Evolutionary conservation across 176 grass and related monocot genomes (phyloP).

Genomic region (Elaeis guineensis): DNA sequence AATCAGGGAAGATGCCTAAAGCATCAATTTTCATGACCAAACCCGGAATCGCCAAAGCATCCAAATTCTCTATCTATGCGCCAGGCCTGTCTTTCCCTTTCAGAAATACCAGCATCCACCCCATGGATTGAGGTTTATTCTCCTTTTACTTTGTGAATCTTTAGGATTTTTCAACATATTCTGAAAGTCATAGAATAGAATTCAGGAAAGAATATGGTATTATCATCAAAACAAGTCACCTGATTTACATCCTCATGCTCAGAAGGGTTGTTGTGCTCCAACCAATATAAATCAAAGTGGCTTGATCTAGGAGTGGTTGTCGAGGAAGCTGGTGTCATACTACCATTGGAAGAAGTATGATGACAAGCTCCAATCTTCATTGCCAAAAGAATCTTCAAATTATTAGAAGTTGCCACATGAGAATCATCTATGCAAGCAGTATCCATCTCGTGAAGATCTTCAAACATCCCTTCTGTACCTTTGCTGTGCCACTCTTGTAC

Average conservation of each 20-base stretch:
- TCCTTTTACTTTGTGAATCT: no score
- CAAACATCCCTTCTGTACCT: constrained; percentile 36
- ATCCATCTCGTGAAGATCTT: constrained; percentile 37
- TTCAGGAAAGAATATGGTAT: no score
- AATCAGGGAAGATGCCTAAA: no score
- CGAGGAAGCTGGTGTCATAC: constrained; percentile 26
- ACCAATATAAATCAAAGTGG: constrained; percentile 32
- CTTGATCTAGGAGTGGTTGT: constrained; percentile 26
- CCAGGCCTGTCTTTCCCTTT: no score
- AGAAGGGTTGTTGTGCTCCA: constrained; percentile 28
- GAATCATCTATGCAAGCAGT: constrained; percentile 31
- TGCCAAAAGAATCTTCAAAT: constrained; percentile 21
- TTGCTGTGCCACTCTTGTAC: constrained; percentile 33
- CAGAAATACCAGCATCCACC: no score
- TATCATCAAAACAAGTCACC: constrained; percentile 10
- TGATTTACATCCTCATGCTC: constrained; percentile 30
- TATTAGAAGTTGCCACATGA: constrained; percentile 7
- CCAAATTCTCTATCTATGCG: no score
- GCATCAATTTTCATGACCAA: no score
- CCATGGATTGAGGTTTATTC: no score
- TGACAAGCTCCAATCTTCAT: constrained; percentile 17
- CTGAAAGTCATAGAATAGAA: no score
- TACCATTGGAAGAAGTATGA: constrained; percentile 10
- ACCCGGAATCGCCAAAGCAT: no score
- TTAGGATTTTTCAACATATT: no score